Evolutionary conservation across 2,329 filamentous ascomycete species (phyloP).

Genomic region (Orbilia brochopaga): DNA sequence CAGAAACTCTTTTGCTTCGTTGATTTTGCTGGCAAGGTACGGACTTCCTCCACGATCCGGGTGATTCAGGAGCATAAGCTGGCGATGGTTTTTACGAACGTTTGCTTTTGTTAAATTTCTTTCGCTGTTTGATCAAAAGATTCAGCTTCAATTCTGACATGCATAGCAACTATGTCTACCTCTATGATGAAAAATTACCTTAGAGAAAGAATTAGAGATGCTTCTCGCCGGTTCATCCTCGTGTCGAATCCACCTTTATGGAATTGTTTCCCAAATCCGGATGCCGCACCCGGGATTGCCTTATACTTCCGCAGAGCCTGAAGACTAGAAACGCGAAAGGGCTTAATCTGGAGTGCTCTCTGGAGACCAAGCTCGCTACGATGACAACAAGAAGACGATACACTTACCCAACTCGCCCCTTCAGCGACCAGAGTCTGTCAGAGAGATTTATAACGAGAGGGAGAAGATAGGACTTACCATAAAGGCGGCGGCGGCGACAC

Average conservation of each 20-base stretch:
- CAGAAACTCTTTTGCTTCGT: conserved; percentile 95
- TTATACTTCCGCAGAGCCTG: conserved; percentile 79
- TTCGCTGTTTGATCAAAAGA: conserved; percentile 67
- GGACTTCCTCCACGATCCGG: conserved; percentile 96
- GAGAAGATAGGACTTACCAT: conserved; percentile 61
- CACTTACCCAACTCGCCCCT: conserved; percentile 78
- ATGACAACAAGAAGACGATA: background rate
- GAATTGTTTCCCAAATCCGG: conserved; percentile 80
- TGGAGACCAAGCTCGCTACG: background rate
- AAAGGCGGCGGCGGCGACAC: conserved; percentile 70
- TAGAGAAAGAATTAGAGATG: conserved; percentile 85
- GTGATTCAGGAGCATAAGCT: conserved; percentile 96
- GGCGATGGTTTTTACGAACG: conserved; percentile 91
- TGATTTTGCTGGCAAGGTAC: conserved; percentile 95
- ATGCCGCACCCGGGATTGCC: conserved; percentile 72
- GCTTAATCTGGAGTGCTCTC: conserved; percentile 7
- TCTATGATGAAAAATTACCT: conserved; percentile 65
- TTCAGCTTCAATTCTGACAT: conserved; percentile 12
- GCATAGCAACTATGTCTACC: background rate
- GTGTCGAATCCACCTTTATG: conserved; percentile 99
- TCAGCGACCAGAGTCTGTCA: conserved; percentile 51
- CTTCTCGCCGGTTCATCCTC: conserved; percentile 91
- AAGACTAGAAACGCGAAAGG: conserved; percentile 61
- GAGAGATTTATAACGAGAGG: conserved; percentile 1
- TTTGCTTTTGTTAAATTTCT: conserved; percentile 87